These are phyloP conservation scores for Eimeria acervulina DNA, from an alignment of 169 alveolate species.

Conservation along the genomic window DNA sequence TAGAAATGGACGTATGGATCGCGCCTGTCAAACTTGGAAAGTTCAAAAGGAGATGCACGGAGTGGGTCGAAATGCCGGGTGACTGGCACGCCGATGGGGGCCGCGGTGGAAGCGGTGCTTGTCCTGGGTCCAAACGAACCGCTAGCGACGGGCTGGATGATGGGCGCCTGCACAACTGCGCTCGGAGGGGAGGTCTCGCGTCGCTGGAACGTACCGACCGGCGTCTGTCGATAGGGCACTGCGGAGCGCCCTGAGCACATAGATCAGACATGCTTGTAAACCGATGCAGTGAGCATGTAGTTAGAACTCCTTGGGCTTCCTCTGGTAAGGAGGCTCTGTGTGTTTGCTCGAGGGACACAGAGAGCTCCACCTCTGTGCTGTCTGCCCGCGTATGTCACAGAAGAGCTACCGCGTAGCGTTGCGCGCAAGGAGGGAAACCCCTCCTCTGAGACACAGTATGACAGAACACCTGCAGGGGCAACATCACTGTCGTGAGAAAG, in stretches of 20 bases:
- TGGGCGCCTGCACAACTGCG: not conserved
- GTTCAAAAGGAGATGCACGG: conserved; percentile 81
- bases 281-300: not conserved
- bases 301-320: not conserved
- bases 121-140: conserved; percentile 17
- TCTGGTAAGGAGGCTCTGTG: not conserved
- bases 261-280: not conserved
- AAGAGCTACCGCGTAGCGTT: not conserved
- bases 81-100: conserved; percentile 67
- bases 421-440: not conserved
- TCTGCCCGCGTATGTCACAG: conserved; percentile 12
- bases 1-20: conserved; percentile 90
- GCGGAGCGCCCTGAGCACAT: conserved; percentile 7
- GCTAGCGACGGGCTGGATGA: conserved; percentile 6
- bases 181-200: not conserved
- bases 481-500: conserved; percentile 32
- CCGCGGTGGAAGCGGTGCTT: not conserved
- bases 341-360: not conserved
- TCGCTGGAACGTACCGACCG: not conserved
- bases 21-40: conserved; percentile 86
- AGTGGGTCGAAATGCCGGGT: conserved; percentile 73
- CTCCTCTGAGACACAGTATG: conserved; percentile 37
- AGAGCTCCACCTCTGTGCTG: conserved; percentile 16
- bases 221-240: not conserved
- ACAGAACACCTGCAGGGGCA: conserved; percentile 29